Percentiles rank a stretch among this genome's conserved stretches.
phyloP scores from a whole-genome alignment of 768 basidiomycete genomes.

The Gloeostereum incarnatum region DNA sequence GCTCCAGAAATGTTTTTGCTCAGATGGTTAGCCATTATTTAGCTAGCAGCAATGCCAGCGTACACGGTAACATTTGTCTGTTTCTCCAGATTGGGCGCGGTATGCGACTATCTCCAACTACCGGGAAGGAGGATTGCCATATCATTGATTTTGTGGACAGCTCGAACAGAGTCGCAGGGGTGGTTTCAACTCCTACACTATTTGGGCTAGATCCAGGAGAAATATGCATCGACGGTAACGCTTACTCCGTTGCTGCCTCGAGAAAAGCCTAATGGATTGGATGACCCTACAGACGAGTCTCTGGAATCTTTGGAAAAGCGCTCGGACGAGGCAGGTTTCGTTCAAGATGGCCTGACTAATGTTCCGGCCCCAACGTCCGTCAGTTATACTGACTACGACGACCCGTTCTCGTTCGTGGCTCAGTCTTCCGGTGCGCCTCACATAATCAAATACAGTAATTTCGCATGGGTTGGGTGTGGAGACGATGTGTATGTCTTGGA shows the following conservation, averaged over 20 bases:
- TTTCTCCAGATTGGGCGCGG: constrained; percentile 94
- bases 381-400: constrained; percentile 68
- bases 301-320: constrained; percentile 37
- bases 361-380: constrained; percentile 53
- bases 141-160: constrained; percentile 91
- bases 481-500: constrained; percentile 63
- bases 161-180: constrained; percentile 52
- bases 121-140: constrained; percentile 76
- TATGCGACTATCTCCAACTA: constrained; percentile 74
- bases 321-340: constrained; percentile 15
- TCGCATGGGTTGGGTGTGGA: constrained; percentile 80
- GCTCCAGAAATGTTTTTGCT: constrained; percentile 80
- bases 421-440: constrained; percentile 44
- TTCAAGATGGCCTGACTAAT: constrained; percentile 16
- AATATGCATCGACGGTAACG: constrained; percentile 50
- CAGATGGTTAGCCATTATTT: constrained; percentile 64
- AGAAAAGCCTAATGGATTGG: constrained; percentile 4
- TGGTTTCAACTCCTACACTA: constrained; percentile 73
- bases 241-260: not conserved
- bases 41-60: too few species aligned
- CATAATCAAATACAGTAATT: constrained; percentile 40
- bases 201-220: constrained; percentile 77
- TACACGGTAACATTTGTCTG: too few species aligned
- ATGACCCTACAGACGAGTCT: constrained; percentile 34
- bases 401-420: constrained; percentile 56